Percentiles rank a stretch among this genome's conserved stretches.
These are phyloP conservation scores for Boletus pseudopeckii DNA, from an alignment of 768 basidiomycete species.

Conservation along the genomic window DNA sequence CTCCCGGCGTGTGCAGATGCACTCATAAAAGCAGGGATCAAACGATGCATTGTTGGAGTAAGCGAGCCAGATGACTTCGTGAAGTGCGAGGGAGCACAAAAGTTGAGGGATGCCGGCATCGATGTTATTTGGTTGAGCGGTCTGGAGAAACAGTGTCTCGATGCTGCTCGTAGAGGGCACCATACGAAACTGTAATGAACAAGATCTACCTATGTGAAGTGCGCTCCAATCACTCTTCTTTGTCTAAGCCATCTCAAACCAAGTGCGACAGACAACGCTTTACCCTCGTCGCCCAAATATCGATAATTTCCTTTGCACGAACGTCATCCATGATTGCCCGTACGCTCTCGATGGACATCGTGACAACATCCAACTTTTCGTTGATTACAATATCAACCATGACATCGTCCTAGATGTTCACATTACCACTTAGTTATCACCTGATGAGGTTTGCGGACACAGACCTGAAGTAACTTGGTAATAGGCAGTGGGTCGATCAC, in stretches of 20 bases:
- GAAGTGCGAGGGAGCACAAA: constrained; percentile 80
- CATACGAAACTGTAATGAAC: not conserved
- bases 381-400: constrained; percentile 33
- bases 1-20: constrained; percentile 83
- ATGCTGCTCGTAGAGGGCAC: constrained; percentile 67
- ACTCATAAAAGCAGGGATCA: constrained; percentile 66
- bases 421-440: not conserved
- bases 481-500: constrained; percentile 17
- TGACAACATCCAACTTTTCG: constrained; percentile 13
- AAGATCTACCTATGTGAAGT: constrained; percentile 2
- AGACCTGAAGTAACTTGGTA: constrained; percentile 27
- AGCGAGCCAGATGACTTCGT: constrained; percentile 95
- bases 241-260: not conserved
- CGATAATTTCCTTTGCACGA: constrained; percentile 17
- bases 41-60: constrained; percentile 82
- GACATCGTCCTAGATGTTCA: constrained; percentile 30
- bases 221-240: not conserved
- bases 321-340: constrained; percentile 11
- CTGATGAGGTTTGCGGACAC: not conserved
- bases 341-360: constrained; percentile 23
- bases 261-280: constrained; percentile 6
- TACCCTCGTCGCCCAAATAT: constrained; percentile 20
- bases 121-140: constrained; percentile 73
- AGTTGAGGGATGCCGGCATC: constrained; percentile 65
- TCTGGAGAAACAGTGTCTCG: constrained; percentile 77